These are phyloP conservation scores for Sarocladiaceae sp. DNA, from an alignment of 2,329 filamentous ascomycete species.

Conservation along the genomic window DNA sequence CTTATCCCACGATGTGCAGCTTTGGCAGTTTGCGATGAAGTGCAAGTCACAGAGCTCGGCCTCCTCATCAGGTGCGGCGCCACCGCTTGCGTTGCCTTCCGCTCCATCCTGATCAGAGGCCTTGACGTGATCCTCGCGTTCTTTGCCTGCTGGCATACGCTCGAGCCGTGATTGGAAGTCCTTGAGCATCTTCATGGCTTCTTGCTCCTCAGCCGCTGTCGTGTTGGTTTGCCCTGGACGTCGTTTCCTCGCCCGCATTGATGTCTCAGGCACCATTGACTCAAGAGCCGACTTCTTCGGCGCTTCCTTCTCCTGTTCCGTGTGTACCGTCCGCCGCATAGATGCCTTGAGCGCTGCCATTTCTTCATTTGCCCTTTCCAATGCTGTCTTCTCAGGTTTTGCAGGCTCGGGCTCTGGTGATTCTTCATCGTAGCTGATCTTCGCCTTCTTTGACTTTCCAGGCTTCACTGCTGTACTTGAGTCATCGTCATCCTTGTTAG, in stretches of 20 bases:
- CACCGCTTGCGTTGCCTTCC: slow-evolving; percentile 14
- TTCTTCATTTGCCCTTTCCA: slow-evolving; percentile 71
- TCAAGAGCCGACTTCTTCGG: slow-evolving; percentile 59
- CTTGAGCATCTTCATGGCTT: slow-evolving; percentile 64
- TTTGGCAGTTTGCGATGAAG: slow-evolving; percentile 93
- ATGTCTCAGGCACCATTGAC: slow-evolving; percentile 66
- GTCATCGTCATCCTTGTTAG: slow-evolving; percentile 11
- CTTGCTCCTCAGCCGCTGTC: slow-evolving; percentile 51
- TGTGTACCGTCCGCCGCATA: slow-evolving; percentile 61
- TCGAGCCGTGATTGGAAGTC: slow-evolving; percentile 77
- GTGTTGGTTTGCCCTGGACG: slow-evolving; percentile 49
- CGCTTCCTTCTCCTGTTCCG: slow-evolving; percentile 39
- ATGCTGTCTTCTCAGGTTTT: slow-evolving; percentile 37
- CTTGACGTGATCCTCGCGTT: slow-evolving; percentile 31
- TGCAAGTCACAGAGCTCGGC: slow-evolving; percentile 82
- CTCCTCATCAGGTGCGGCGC: slow-evolving; percentile 50
- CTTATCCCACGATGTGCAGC: slow-evolving; percentile 78
- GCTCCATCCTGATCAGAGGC: slow-evolving; percentile 19
- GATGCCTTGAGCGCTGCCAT: slow-evolving; percentile 76
- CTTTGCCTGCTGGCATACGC: slow-evolving; percentile 37
- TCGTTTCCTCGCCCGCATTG: slow-evolving; percentile 59
- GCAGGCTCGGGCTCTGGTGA: slow-evolving; percentile 20
- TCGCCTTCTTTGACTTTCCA: slow-evolving; percentile 12
- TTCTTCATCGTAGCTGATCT: slow-evolving; percentile 11
- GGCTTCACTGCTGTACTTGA: slow-evolving; percentile 2